Conservation (phyloP, 768 basidiomycete genomes). For the Astraeus odoratus region DNA sequence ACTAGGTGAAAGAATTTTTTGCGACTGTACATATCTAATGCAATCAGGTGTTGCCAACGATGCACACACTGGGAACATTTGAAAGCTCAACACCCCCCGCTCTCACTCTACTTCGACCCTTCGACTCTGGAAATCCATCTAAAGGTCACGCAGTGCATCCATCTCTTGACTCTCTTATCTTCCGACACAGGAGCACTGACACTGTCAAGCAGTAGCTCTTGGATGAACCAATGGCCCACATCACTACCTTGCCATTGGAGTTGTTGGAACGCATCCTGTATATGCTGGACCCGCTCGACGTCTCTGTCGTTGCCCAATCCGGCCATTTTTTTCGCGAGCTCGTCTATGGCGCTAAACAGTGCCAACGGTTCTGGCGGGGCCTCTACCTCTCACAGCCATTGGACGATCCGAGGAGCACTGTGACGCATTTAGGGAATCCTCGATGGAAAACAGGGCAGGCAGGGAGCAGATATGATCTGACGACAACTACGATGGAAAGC, state of each 20-base stretch:
- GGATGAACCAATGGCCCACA: conserved; percentile 6
- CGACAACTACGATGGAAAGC: background rate
- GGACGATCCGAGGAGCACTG: conserved; percentile 55
- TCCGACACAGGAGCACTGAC: too few relatives aligned
- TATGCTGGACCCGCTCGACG: conserved; percentile 53
- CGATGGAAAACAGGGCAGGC: conserved; percentile 1
- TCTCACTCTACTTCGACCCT: background rate
- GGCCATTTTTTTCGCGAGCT: conserved; percentile 36
- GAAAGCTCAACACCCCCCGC: background rate
- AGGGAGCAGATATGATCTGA: too few relatives aligned
- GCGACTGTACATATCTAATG: background rate
- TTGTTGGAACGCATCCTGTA: conserved; percentile 52
- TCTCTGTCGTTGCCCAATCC: conserved; percentile 47
- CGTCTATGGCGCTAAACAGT: conserved; percentile 42
- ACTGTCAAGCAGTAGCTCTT: too few relatives aligned
- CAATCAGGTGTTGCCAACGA: too few relatives aligned
- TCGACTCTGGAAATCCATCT: background rate
- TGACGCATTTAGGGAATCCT: conserved; percentile 28
- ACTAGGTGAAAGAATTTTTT: conserved; percentile 3
- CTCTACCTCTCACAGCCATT: conserved; percentile 58
- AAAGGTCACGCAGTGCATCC: background rate
- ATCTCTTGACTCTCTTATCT: too few relatives aligned
- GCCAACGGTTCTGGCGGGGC: conserved; percentile 46
- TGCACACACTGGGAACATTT: too few relatives aligned
- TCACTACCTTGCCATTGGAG: conserved; percentile 49